Evolutionary conservation across 495 filamentous ascomycete genomes (phyloP).

Genomic region (Penicillium ucsense): DNA sequence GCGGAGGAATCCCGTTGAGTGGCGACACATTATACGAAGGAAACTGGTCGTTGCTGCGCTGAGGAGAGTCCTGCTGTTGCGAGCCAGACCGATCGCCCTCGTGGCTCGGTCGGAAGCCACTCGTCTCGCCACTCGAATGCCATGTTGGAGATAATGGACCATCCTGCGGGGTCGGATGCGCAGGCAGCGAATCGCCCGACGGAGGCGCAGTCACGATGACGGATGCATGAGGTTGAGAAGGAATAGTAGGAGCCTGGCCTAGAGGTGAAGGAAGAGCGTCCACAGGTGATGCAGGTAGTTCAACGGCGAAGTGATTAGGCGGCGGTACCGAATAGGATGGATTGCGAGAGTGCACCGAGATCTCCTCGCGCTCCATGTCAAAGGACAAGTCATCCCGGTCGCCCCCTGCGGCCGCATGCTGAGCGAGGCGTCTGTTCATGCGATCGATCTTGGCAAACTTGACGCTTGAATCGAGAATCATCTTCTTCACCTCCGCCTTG

Average conservation of each 20-base stretch:
- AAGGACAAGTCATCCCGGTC: constrained; percentile 17
- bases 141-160: constrained; percentile 18
- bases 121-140: constrained; percentile 28
- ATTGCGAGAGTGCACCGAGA: constrained; percentile 7
- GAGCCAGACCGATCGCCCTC: constrained; percentile 25
- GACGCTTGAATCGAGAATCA: constrained; percentile 65
- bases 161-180: constrained; percentile 28
- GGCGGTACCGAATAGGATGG: constrained; percentile 23
- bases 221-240: constrained; percentile 18
- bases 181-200: constrained; percentile 20
- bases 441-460: constrained; percentile 78
- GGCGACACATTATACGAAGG: constrained; percentile 22
- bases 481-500: constrained; percentile 59
- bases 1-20: constrained; percentile 53
- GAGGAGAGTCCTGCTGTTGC: constrained; percentile 32
- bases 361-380: constrained; percentile 18
- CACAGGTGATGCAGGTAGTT: constrained; percentile 51
- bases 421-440: constrained; percentile 43
- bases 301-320: constrained; percentile 45
- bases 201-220: constrained; percentile 17
- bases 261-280: constrained; percentile 24
- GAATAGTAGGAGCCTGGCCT: constrained; percentile 7
- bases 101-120: constrained; percentile 27
- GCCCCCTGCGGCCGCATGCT: constrained; percentile 29
- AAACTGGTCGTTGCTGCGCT: constrained; percentile 35